Percentiles rank a stretch among this genome's conserved stretches.
Evolutionary conservation across 1,284 basidiomycete species (phyloP).

Genomic region (Trichosporon faecale): DNA sequence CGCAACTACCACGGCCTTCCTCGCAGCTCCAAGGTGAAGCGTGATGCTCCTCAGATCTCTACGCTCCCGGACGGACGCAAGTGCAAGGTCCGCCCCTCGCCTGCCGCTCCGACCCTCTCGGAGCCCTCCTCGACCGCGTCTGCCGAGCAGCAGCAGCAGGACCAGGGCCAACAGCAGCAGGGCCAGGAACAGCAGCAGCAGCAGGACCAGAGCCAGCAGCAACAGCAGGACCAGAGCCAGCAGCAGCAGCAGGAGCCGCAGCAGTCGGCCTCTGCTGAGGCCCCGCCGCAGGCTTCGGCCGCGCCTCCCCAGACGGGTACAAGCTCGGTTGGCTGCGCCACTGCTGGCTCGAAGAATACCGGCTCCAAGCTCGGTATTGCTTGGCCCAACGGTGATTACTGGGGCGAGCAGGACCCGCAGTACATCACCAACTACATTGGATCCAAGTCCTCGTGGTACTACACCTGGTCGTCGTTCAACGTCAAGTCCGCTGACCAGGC

Average conservation of each 20-base stretch:
- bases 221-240: neutral
- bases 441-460: conserved; percentile 42
- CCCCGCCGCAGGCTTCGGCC: neutral
- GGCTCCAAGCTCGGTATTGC: conserved; percentile 61
- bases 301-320: neutral
- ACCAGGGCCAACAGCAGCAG: neutral
- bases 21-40: conserved; percentile 6
- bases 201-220: neutral
- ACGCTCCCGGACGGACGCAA: conserved; percentile 38
- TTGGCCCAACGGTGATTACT: conserved; percentile 59
- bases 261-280: neutral
- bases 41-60: conserved; percentile 22
- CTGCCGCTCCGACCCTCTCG: conserved; percentile 16
- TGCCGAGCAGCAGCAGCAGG: neutral
- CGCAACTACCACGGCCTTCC: neutral
- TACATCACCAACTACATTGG: conserved; percentile 56
- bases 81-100: conserved; percentile 42
- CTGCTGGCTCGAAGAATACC: conserved; percentile 24
- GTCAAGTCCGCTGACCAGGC: conserved; percentile 32
- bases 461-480: conserved; percentile 46
- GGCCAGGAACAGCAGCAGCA: neutral
- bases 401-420: conserved; percentile 19
- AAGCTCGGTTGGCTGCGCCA: neutral
- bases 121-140: conserved; percentile 7
- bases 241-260: neutral